Conservation (phyloP, 164 flowering plant species). For the Amborella trichopoda region DNA sequence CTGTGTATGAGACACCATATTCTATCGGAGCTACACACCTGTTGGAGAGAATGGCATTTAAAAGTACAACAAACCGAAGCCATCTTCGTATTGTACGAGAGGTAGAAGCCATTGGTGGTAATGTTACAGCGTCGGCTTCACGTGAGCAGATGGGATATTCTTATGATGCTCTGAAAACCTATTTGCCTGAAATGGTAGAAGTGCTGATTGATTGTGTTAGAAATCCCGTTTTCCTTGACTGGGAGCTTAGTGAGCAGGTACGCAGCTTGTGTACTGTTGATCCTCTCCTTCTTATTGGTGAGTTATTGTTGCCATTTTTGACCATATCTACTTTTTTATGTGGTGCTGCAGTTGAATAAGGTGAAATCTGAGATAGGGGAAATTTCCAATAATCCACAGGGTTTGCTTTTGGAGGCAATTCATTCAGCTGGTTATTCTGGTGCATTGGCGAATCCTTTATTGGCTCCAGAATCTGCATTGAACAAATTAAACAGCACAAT, state of each 20-base stretch:
- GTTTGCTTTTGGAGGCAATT: conserved; percentile 77
- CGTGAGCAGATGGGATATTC: conserved; percentile 87
- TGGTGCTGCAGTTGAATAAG: conserved; percentile 47
- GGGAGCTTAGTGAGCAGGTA: conserved; percentile 95
- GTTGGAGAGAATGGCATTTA: conserved; percentile 87
- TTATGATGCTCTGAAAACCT: conserved; percentile 73
- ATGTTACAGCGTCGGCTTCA: conserved; percentile 59
- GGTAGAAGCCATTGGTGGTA: conserved; percentile 91
- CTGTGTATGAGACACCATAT: conserved; percentile 57
- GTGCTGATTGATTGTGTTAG: conserved; percentile 76
- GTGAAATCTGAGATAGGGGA: conserved; percentile 61
- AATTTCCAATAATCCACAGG: conserved; percentile 61
- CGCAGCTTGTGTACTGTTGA: not conserved
- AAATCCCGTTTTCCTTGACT: conserved; percentile 80
- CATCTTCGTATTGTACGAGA: conserved; percentile 78
- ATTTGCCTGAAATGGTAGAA: conserved; percentile 85
- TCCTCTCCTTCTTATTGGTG: not conserved
- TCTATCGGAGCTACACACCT: conserved; percentile 64
- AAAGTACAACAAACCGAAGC: conserved; percentile 66
- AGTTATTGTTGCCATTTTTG: conserved; percentile 2
- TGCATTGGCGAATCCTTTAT: conserved; percentile 61
- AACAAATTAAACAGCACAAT: conserved; percentile 35
- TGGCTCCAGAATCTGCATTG: conserved; percentile 67
- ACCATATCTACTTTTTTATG: too few relatives aligned
- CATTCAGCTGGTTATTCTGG: conserved; percentile 86